Base-by-base conservation (phyloP, 192 early-diverging fungal genomes). In the Chytriomyces sp. region DNA sequence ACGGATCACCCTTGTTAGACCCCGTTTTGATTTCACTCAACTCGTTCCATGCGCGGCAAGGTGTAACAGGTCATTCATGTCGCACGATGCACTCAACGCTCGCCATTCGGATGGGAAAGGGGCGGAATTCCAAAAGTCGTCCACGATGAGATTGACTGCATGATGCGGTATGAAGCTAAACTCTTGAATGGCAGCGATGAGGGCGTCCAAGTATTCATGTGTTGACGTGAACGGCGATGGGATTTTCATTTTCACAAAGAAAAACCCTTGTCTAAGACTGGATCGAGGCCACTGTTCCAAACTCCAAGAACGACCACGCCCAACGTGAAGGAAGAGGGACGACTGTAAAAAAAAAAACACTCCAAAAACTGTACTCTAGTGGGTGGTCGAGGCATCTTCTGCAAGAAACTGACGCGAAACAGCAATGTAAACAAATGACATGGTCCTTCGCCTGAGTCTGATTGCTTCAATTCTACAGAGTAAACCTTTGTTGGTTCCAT, bases 91-190 rank as follows among this genome's bases (percentile, higher is more conserved):
- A 26, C 57, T 66, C 1, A 75, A 41, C 2, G 59, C 6, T 39
- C 38, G 33, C 79, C 79, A 81, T 38, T 77, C 72, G 5, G n/a
- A 39, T 0, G 79, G 79, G 37, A 81, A 77, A 4, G 22, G 37
- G 14, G 25, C 14, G n/a, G 64, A 37, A 26, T 65, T 55, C 67
- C 65, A 81, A 53, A 73, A 81, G 56, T 81, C 60, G 39, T 64
- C 19, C 38, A 60, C 67, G 76, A 60, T 77, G 52, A 81, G 77
- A 60, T 81, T 76, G 38, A 77, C 76, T 25, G 79, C 79, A 55
- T 81, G 79, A 52, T 75, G 73, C 4, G 30, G 38, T n/a, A 66
- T 22, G 55, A 59, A 71, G 17, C 22, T 25, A 37, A 41, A 71
- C 38, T 30, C 36, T 19, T 30, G 58, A 2, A 71, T 59, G 32